Conservation (phyloP, 2,329 filamentous ascomycete species). For the Epichloe scottii region DNA sequence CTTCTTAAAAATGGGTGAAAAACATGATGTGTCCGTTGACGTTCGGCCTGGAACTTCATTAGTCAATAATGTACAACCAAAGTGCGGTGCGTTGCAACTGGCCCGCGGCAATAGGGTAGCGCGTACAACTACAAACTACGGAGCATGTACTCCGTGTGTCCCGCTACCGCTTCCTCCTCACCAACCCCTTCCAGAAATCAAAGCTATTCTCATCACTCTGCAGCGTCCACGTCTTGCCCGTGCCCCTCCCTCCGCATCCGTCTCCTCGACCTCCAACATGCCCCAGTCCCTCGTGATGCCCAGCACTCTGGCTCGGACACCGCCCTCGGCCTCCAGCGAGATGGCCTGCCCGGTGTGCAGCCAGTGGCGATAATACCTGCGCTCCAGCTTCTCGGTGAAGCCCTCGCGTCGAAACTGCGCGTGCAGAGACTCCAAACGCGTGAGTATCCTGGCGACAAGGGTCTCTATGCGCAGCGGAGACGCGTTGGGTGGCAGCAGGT, state of each 20-base stretch:
- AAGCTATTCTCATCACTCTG: constrained; percentile 98
- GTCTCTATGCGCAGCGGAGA: constrained; percentile 60
- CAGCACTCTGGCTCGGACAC: constrained; percentile 60
- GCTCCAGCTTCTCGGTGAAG: constrained; percentile 61
- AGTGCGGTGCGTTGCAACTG: no score
- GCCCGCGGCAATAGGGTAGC: no score
- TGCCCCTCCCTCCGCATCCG: constrained; percentile 60
- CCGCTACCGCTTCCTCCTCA: constrained; percentile 61
- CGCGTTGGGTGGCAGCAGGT: constrained; percentile 43
- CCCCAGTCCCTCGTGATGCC: constrained; percentile 93
- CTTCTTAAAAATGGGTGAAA: no score
- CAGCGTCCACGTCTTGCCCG: constrained; percentile 67
- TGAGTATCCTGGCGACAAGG: constrained; percentile 69
- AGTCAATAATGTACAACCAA: no score
- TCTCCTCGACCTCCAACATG: constrained; percentile 70
- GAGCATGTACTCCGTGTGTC: neutral
- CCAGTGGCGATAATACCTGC: constrained; percentile 72
- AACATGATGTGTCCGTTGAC: no score
- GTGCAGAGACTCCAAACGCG: constrained; percentile 68
- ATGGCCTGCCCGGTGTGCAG: constrained; percentile 63
- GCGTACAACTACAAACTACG: no score
- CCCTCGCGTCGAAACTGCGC: constrained; percentile 60
- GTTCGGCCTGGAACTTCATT: no score
- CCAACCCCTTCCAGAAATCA: constrained; percentile 84
- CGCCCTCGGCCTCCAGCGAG: constrained; percentile 70